Conservation (phyloP, 495 filamentous ascomycete genomes). For the Trichodelitschia bisporula region DNA sequence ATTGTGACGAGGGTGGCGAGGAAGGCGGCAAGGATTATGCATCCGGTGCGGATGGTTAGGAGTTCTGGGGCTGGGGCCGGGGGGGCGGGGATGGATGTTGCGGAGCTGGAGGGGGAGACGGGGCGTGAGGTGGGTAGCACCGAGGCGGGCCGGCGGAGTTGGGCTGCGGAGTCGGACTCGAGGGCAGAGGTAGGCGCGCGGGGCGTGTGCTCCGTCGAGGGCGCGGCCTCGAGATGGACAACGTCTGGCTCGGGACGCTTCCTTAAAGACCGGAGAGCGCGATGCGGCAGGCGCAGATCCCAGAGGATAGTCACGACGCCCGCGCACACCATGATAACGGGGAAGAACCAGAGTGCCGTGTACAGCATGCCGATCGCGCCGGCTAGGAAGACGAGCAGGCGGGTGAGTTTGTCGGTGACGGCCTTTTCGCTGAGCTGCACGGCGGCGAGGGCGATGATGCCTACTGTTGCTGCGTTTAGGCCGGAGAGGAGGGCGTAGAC, state of each 20-base stretch:
- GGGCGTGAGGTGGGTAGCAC: too few relatives aligned
- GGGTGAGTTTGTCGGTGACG: slow-evolving; percentile 45
- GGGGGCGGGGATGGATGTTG: slow-evolving; percentile 1
- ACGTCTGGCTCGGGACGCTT: not conserved
- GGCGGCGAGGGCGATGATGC: slow-evolving; percentile 55
- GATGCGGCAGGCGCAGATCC: slow-evolving; percentile 31
- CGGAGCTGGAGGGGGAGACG: slow-evolving; percentile 4
- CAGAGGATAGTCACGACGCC: slow-evolving; percentile 28
- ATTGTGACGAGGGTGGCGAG: slow-evolving; percentile 32
- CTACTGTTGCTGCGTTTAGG: slow-evolving; percentile 55
- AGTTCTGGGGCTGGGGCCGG: too few relatives aligned
- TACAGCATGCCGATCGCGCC: slow-evolving; percentile 48
- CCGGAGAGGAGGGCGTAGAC: slow-evolving; percentile 60
- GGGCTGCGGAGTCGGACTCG: too few relatives aligned
- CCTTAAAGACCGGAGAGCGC: slow-evolving; percentile 8
- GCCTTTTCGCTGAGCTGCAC: slow-evolving; percentile 38
- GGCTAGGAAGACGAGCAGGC: slow-evolving; percentile 44
- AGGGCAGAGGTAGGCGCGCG: not conserved
- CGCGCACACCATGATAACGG: slow-evolving; percentile 38
- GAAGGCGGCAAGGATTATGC: slow-evolving; percentile 25
- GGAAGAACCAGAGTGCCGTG: slow-evolving; percentile 66
- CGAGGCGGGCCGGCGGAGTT: too few relatives aligned
- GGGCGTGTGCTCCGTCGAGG: slow-evolving; percentile 3
- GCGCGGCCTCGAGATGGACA: not conserved
- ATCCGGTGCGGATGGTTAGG: slow-evolving; percentile 24